Base-by-base conservation (phyloP, 495 filamentous ascomycete species). In the Penicillium paxilli region DNA sequence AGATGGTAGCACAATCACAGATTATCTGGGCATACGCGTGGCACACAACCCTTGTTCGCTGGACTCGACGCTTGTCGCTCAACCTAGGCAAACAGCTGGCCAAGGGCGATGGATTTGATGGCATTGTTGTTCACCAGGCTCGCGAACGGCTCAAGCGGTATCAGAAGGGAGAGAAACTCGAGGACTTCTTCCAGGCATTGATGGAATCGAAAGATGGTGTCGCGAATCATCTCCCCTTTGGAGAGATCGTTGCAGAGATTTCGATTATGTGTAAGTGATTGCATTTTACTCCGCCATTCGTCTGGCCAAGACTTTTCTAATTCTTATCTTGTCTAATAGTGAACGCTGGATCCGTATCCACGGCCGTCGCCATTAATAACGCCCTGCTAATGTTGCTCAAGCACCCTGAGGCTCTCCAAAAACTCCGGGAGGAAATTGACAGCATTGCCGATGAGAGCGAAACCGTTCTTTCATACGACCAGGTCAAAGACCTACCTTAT, bases 401-500 rank as follows among this genome's bases (percentile, higher is more conserved):
- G 11, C 14, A 14, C 3, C 32, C 32, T 3, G 6, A 14, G 4
- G 35, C 22, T 10, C 1, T 28, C 12, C 17, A 26, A 10, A 51
- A 44, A 21, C 16, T 51, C 10, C 35, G 48, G 8, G 23, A 41
- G 23, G 48, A 51, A 24, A 12, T 51, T 9, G 21, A 12, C 6
- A 37, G 24, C n/a, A 5, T 25, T 19, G 19, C 9, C 5, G 25
- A 28, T 28, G 9, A 9, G 5, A 4, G 11, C 5, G 23, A 16
- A 17, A 37, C 14, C 6, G 23, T 26, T n/a, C 8, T 7, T 17
- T 4, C 37, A 3, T 51, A 42, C n/a, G 48, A 26, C 3, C 5
- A 17, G n/a, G 37, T 51, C n/a, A 51, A 51, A 24, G 16, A 42
- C 30, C 23, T 51, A 17, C 20, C 20, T 4, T 51, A 51, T 14